Conservation (phyloP, 2,329 filamentous ascomycete species). For the Colletotrichum eleusines region DNA sequence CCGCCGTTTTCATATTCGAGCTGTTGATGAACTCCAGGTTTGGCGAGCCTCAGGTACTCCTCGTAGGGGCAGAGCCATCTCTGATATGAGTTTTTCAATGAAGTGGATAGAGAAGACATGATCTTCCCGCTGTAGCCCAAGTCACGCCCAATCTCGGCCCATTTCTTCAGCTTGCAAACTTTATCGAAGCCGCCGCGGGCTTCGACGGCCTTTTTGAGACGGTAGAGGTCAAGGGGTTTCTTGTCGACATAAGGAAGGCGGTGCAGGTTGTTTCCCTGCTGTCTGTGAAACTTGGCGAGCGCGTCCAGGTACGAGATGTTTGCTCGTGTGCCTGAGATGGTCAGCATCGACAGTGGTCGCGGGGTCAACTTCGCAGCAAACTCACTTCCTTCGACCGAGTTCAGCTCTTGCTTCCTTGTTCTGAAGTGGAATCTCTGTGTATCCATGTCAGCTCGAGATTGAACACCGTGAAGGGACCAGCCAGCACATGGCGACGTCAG, state of each 20-base stretch:
- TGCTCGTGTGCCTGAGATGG: slow-evolving; percentile 81
- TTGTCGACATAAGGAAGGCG: slow-evolving; percentile 98
- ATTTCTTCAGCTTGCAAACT: slow-evolving; percentile 98
- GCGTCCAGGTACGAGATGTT: slow-evolving; percentile 97
- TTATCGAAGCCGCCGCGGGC: slow-evolving; percentile 94
- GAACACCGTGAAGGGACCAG: background rate
- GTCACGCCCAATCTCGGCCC: slow-evolving; percentile 97
- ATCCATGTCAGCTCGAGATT: background rate
- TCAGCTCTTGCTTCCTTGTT: slow-evolving; percentile 95
- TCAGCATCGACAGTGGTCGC: slow-evolving; percentile 49
- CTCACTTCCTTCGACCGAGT: slow-evolving; percentile 97
- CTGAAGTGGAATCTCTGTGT: slow-evolving; percentile 93
- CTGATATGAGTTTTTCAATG: slow-evolving; percentile 97
- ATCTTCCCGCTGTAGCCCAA: slow-evolving; percentile 99
- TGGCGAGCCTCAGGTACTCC: slow-evolving; percentile 89
- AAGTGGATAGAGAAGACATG: slow-evolving; percentile 98
- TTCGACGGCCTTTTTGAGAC: slow-evolving; percentile 96
- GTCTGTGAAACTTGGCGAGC: slow-evolving; percentile 95
- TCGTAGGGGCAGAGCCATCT: slow-evolving; percentile 98
- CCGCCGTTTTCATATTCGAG: slow-evolving; percentile 94
- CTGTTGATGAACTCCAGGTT: slow-evolving; percentile 96
- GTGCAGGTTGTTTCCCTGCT: slow-evolving; percentile 93
- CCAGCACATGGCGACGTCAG: background rate
- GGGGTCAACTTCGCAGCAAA: slow-evolving; percentile 44
- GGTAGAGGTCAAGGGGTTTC: slow-evolving; percentile 93